Evolutionary conservation across 257 asterid genomes (phyloP).

Genomic region (Solanum gracilifrons): DNA sequence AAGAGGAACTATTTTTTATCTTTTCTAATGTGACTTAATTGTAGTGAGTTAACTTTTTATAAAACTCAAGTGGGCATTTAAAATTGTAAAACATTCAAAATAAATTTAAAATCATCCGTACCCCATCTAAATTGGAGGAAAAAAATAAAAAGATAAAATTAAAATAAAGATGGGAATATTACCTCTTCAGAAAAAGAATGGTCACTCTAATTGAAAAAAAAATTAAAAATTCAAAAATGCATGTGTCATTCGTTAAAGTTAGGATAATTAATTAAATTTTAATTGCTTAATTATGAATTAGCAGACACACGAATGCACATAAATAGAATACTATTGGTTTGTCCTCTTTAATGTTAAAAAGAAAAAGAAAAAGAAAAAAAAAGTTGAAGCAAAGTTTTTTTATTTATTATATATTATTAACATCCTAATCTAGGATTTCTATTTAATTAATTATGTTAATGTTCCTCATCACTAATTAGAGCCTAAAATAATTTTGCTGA

Average conservation of each 20-base stretch:
- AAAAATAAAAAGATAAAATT: neutral
- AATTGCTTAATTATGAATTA: slow-evolving; percentile 12
- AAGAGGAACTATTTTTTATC: neutral
- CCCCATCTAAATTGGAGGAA: neutral
- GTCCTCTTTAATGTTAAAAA: slow-evolving; percentile 3
- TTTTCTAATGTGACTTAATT: neutral
- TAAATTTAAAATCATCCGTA: neutral
- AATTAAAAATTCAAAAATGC: neutral
- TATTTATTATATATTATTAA: neutral
- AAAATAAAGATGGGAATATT: neutral
- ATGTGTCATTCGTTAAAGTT: slow-evolving; percentile 23
- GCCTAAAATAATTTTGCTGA: neutral
- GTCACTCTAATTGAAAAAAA: neutral
- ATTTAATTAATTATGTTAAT: neutral
- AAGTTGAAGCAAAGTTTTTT: neutral
- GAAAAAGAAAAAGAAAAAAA: neutral
- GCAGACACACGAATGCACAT: slow-evolving; percentile 16
- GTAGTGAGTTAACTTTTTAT: neutral
- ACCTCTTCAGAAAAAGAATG: slow-evolving; percentile 6
- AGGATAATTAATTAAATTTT: slow-evolving; percentile 1
- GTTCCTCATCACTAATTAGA: neutral
- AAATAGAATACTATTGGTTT: slow-evolving; percentile 14
- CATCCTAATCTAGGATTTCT: neutral
- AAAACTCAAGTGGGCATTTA: neutral
- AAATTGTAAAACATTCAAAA: neutral